Conservation (phyloP, 768 basidiomycete species). For the Boletus rubescentipes region DNA sequence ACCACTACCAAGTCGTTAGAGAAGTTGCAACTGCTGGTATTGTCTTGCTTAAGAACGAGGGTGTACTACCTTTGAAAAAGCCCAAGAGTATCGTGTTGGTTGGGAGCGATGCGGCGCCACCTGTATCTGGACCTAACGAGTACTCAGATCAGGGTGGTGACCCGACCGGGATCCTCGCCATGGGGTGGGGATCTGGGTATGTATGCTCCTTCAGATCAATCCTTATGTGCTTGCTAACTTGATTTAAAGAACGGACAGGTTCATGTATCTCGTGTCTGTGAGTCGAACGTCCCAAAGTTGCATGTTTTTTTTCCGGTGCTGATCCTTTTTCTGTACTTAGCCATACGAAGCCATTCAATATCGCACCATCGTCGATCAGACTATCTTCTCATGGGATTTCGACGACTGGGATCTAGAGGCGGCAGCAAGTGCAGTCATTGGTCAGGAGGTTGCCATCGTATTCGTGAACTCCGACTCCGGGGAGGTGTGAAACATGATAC, state of each 20-base stretch:
- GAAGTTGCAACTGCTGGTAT: constrained; percentile 67
- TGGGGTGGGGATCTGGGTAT: constrained; percentile 89
- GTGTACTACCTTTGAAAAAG: constrained; percentile 56
- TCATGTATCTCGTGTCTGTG: constrained; percentile 78
- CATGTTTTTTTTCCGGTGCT: not conserved
- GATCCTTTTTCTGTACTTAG: constrained; percentile 27
- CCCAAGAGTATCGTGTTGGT: constrained; percentile 59
- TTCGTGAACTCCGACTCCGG: constrained; percentile 85
- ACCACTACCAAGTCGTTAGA: constrained; percentile 51
- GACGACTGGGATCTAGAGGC: constrained; percentile 62
- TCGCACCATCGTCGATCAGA: constrained; percentile 65
- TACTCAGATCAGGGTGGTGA: constrained; percentile 60
- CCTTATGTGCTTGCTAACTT: not conserved
- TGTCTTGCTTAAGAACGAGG: constrained; percentile 68
- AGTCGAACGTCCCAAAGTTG: constrained; percentile 20
- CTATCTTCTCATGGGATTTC: constrained; percentile 64
- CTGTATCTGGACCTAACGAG: constrained; percentile 65
- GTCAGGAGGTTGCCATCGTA: constrained; percentile 68
- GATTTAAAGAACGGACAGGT: constrained; percentile 54
- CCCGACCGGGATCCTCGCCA: constrained; percentile 70
- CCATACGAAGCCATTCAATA: constrained; percentile 81
- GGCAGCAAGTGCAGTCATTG: constrained; percentile 48
- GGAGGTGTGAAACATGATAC: constrained; percentile 42
- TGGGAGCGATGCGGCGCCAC: constrained; percentile 66
- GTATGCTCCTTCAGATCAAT: not conserved